Percentiles rank a stretch among this genome's conserved stretches.
phyloP scores from a whole-genome alignment of 345 rosid genomes.

The Eucalyptus urophylla region DNA sequence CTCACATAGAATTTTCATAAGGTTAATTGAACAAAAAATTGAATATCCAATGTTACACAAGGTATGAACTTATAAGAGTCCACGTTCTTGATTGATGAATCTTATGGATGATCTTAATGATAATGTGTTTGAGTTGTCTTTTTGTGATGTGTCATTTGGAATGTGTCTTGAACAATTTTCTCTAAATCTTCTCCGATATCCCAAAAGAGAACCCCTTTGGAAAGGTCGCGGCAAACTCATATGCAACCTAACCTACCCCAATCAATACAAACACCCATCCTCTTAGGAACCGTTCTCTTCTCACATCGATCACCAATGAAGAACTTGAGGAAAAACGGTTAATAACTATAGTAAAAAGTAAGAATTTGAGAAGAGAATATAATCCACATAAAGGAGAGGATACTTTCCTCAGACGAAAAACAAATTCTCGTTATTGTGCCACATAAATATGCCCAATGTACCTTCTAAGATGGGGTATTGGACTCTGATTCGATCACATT shows the following conservation, averaged over 20 bases:
- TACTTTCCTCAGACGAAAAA: not conserved
- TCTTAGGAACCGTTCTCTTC: not conserved
- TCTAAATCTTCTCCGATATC: not conserved
- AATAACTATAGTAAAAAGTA: not conserved
- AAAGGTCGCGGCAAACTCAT: not conserved
- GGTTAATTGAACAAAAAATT: not conserved
- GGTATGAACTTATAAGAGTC: not conserved
- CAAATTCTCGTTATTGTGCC: not conserved
- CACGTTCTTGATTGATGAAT: rapidly evolving
- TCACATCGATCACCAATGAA: not conserved
- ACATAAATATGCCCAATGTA: not conserved
- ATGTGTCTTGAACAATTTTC: not conserved
- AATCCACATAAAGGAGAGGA: not conserved
- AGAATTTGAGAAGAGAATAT: not conserved
- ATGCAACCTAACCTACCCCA: not conserved
- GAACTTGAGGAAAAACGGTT: not conserved
- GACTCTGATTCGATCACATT: not conserved
- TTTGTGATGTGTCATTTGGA: not conserved
- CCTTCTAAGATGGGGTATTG: not conserved
- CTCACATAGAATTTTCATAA: not conserved
- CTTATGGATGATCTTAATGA: not conserved
- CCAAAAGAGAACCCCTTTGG: not conserved
- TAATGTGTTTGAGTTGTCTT: not conserved
- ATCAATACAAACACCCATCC: not conserved
- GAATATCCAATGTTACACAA: too few relatives aligned